Base-by-base conservation (phyloP, 2,329 filamentous ascomycete species). In the Leptoxyphium fumago region DNA sequence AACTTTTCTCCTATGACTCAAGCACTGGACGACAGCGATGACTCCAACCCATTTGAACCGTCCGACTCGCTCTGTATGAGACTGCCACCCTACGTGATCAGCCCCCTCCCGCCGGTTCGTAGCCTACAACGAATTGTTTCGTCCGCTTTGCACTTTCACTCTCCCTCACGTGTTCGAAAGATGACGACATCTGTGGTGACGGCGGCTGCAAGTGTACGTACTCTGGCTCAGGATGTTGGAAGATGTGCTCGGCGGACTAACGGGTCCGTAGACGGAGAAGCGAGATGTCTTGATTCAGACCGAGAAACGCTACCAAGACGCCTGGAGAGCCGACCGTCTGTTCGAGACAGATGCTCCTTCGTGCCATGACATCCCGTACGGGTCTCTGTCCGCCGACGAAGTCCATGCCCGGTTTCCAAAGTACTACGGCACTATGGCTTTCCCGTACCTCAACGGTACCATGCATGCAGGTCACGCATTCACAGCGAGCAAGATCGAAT, bases 321-420 rank as follows among this genome's bases (percentile, higher is more conserved):
- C 80, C 75, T 94, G 86, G 86, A 76, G 81, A 57, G 72, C 83
- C 46, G 71, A 77, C 54, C 74, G 74, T 50, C 70, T 94, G 54
- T 98, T 96, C 73, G 75, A 95, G 65, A 74, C 80, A 55, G 72
- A 96, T 64, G 87, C 91, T 18, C 91, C 91, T n/a, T n/a, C n/a
- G n/a, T n/a, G n/a, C n/a, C n/a, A n/a, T n/a, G n/a, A n/a, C 91
- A 18, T 91, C 29, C 78, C 83, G 15, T 77, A 79, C 43, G 67
- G 74, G 50, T 78, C 82, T 48, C 78, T 88, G 55, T 73, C 80
- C 42, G 71, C 84, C 46, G 77, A 76, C 50, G 80, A 91, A 57
- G 72, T 94, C 51, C 84, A 82, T 59, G 73, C 80, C 57, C 80
- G 87, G 62, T 70, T 83, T 56, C 89, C 89, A 54, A 96, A 96